Evolutionary conservation across 139 green algal genomes (phyloP).

Genomic region (Volvox africanus): DNA sequence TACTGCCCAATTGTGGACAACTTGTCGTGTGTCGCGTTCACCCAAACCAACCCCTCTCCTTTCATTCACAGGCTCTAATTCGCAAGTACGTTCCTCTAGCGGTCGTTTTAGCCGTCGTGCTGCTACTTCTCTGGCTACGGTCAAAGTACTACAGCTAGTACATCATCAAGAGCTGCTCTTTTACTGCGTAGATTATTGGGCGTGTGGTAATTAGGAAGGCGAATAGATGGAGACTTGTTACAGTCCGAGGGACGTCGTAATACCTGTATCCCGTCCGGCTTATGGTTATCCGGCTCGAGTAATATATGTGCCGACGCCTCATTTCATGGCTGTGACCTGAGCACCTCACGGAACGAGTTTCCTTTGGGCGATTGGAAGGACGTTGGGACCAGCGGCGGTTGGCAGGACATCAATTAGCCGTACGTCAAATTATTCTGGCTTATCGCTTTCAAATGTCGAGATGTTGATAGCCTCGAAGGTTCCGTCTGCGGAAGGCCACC

Average conservation of each 20-base stretch:
- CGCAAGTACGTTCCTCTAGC: constrained; percentile 93
- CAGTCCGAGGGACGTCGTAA: too few species aligned
- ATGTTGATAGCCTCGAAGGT: constrained; percentile 61
- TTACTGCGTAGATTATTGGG: too few species aligned
- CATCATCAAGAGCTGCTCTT: too few species aligned
- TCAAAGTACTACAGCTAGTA: constrained; percentile 61
- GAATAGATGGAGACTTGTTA: too few species aligned
- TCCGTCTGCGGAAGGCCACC: constrained; percentile 46
- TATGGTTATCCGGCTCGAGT: too few species aligned
- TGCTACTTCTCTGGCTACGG: constrained; percentile 80
- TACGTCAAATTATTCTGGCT: not conserved
- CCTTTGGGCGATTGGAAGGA: too few species aligned
- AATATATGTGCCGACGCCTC: too few species aligned
- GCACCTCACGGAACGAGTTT: too few species aligned
- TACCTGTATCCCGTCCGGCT: too few species aligned
- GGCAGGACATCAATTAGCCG: not conserved
- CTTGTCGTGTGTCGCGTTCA: not conserved
- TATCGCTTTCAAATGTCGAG: constrained; percentile 38
- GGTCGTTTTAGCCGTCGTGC: constrained; percentile 79
- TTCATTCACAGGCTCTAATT: constrained; percentile 85
- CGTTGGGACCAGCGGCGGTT: too few species aligned
- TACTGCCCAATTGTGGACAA: not conserved
- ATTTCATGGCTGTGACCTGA: too few species aligned
- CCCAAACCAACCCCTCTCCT: not conserved
- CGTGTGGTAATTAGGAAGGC: too few species aligned